A percentile compares a stretch with the other conserved stretches of the same genome.
phyloP scores from a whole-genome alignment of 306 rosid species.

The Luffa aegyptiaca region DNA sequence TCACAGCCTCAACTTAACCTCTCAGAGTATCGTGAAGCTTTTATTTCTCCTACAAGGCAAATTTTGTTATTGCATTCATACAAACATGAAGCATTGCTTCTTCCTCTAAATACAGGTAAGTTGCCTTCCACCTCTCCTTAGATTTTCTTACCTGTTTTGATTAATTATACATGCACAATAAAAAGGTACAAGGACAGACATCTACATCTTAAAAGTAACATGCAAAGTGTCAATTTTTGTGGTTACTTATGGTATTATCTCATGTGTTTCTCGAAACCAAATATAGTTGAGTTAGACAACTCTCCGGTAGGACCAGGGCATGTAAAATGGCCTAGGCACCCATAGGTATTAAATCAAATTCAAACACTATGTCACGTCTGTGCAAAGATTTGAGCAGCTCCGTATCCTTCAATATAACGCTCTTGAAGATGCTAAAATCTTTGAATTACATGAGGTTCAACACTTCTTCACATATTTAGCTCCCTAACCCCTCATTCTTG shows the following conservation, averaged over 20 bases:
- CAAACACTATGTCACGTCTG: not conserved
- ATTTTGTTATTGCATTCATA: slow-evolving; percentile 53
- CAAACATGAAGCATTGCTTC: slow-evolving; percentile 59
- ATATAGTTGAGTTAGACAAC: not conserved
- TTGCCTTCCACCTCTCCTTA: not conserved
- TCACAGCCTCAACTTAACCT: slow-evolving; percentile 41
- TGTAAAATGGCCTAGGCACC: not conserved
- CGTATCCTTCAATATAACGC: not conserved
- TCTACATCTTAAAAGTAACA: not conserved
- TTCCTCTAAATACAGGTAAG: slow-evolving; percentile 66
- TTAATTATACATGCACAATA: not conserved
- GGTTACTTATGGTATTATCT: not conserved
- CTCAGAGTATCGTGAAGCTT: slow-evolving; percentile 68
- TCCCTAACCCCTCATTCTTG: not conserved
- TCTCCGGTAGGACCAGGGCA: not conserved
- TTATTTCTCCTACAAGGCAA: slow-evolving; percentile 79
- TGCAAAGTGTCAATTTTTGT: not conserved
- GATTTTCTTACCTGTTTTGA: slow-evolving; percentile 4
- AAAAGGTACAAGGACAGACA: slow-evolving; percentile 1
- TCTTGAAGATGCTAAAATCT: not conserved
- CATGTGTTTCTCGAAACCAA: not conserved
- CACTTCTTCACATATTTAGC: not conserved
- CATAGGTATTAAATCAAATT: not conserved
- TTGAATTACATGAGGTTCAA: not conserved
- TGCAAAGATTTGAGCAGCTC: not conserved